Evolutionary conservation across 805 yeast species (phyloP).

Genomic region (Kazachstania africana): DNA sequence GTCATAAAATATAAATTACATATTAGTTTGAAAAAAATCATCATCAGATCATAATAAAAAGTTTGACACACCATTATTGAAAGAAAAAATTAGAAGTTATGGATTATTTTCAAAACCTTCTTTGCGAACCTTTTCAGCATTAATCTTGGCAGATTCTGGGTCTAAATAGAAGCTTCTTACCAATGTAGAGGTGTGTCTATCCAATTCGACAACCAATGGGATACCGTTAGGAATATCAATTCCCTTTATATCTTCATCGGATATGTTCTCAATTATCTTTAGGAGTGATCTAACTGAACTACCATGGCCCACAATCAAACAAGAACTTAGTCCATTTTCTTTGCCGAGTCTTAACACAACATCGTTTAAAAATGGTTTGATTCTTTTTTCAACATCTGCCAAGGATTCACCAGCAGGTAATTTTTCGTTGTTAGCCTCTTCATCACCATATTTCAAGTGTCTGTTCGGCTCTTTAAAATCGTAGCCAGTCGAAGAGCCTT

Average conservation of each 20-base stretch:
- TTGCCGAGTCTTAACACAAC: conserved; percentile 34
- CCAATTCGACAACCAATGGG: conserved; percentile 59
- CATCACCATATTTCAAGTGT: conserved; percentile 21
- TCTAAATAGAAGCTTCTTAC: conserved; percentile 55
- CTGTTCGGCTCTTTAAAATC: conserved; percentile 29
- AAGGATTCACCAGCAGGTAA: conserved; percentile 68
- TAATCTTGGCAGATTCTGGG: conserved; percentile 67
- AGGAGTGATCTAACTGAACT: conserved; percentile 67
- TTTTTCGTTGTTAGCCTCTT: conserved; percentile 28
- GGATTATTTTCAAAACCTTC: conserved; percentile 44
- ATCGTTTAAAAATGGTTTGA: conserved; percentile 46
- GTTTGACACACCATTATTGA: too few relatives aligned
- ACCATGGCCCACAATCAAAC: conserved; percentile 70
- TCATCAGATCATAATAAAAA: too few relatives aligned
- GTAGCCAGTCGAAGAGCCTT: conserved; percentile 22
- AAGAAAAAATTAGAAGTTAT: too few relatives aligned
- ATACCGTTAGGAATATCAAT: conserved; percentile 78
- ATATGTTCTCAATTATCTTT: conserved; percentile 52
- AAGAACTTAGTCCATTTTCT: conserved; percentile 42
- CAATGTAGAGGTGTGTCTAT: conserved; percentile 34
- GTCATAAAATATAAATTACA: neutral
- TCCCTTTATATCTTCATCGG: conserved; percentile 57
- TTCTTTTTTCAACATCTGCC: conserved; percentile 55
- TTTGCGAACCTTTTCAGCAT: conserved; percentile 68
- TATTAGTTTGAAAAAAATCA: too few relatives aligned